Evolutionary conservation across 1,139 yeast genomes (phyloP), one percentile per base, ranked within the genome.

Genomic region (Nakaseomyces kungkrabaensis): DNA sequence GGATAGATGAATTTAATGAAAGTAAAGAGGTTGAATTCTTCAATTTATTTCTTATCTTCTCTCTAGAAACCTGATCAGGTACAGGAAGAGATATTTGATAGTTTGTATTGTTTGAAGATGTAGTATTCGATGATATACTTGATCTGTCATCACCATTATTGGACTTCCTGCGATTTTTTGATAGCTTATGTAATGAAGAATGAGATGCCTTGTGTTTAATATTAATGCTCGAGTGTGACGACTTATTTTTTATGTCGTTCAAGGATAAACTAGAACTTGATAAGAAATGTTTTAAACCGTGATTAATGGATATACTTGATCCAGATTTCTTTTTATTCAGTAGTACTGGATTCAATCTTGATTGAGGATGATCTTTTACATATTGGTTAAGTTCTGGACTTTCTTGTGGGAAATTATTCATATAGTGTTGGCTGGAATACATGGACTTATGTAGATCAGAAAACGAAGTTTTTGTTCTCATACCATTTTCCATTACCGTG

Each of bases 31-130:
- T 70, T 26, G 81, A 77, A 50, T 76, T 77, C 53, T 73, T 71
- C 47, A 80, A 65, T 57, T 77, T 79, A 53, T 72, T 72, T 54
- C 74, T 72, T 47, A 79, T 68, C 56, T 78, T 79, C 54, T 75
- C 79, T 45, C 80, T 70, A 10, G 83, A 76, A 11, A 72, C 73
- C 37, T 74, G 76, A 50, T 75, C 77, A 6, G 82, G 81, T 2
- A 75, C 71, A 0, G 85, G 85, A 51, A 77, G 62, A 3, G 85
- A 79, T n/a, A 80, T 80, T 63, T 57, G 59, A 29, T 41, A 41
- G 34, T 41, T 41, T 29, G 44, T 29, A 29, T 22, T 41, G 2
- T 58, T 57, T 13, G 54, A 58, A 24, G 46, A 43, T 4, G 43
- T 24, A 10, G 49, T 40, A 31, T 34, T 42, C 6, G 46, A 43